Percentiles rank a stretch among this genome's conserved stretches.
phyloP scores from a whole-genome alignment of 2,329 filamentous ascomycete species.

The Claviceps sp. region DNA sequence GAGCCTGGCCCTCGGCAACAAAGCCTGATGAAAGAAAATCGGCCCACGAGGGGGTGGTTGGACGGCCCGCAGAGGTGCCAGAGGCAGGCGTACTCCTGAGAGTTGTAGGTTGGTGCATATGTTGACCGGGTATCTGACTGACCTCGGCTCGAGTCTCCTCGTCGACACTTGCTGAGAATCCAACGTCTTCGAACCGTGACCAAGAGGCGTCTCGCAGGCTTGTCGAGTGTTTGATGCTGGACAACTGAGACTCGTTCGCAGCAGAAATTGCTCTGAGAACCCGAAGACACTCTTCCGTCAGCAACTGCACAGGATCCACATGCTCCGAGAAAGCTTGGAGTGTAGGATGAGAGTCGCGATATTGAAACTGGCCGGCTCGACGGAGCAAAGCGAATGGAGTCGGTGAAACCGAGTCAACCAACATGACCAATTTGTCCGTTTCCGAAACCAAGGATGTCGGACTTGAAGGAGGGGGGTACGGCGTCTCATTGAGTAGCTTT shows the following conservation, averaged over 20 bases:
- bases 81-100: slow-evolving; percentile 56
- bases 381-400: slow-evolving; percentile 86
- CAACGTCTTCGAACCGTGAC: slow-evolving; percentile 93
- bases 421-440: slow-evolving; percentile 89
- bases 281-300: slow-evolving; percentile 88
- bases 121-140: slow-evolving; percentile 40
- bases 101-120: slow-evolving; percentile 29
- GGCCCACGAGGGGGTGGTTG: slow-evolving; percentile 95
- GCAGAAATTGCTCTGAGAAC: slow-evolving; percentile 81
- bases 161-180: slow-evolving; percentile 66
- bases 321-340: slow-evolving; percentile 76
- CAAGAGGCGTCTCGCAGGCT: slow-evolving; percentile 76
- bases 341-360: slow-evolving; percentile 75
- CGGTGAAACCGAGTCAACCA: slow-evolving; percentile 86
- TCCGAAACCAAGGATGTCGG: slow-evolving; percentile 64
- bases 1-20: slow-evolving; percentile 55
- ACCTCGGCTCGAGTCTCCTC: slow-evolving; percentile 42
- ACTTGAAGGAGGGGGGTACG: slow-evolving; percentile 77
- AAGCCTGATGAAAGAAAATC: slow-evolving; percentile 95
- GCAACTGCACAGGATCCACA: slow-evolving; percentile 72
- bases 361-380: slow-evolving; percentile 88
- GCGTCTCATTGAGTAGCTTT: slow-evolving; percentile 78
- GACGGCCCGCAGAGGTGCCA: slow-evolving; percentile 57
- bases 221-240: slow-evolving; percentile 56
- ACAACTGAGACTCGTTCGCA: slow-evolving; percentile 71